These are phyloP conservation scores for Floccularia luteovirens DNA, from an alignment of 768 basidiomycete species.

Conservation along the genomic window DNA sequence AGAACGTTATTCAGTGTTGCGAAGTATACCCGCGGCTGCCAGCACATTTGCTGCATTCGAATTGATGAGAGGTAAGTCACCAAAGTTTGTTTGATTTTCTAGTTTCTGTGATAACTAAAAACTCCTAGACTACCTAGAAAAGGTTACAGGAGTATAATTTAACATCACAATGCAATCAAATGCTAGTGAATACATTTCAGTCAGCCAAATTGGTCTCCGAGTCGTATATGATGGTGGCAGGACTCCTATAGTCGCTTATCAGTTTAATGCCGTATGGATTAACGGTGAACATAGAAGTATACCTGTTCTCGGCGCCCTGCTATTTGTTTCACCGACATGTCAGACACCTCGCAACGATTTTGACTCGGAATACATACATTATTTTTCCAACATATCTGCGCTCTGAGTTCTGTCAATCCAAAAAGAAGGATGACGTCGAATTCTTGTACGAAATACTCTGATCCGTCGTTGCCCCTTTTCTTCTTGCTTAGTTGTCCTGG, in stretches of 20 bases:
- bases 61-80: constrained; percentile 56
- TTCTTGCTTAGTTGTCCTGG: constrained; percentile 3
- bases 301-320: constrained; percentile 31
- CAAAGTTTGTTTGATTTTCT: neutral
- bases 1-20: constrained; percentile 1
- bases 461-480: neutral
- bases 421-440: constrained; percentile 42
- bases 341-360: constrained; percentile 1
- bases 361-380: constrained; percentile 23
- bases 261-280: neutral
- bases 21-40: constrained; percentile 85
- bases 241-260: constrained; percentile 15
- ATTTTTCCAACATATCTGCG: constrained; percentile 44
- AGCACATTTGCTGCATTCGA: constrained; percentile 90
- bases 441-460: constrained; percentile 20
- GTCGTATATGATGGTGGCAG: constrained; percentile 26
- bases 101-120: neutral
- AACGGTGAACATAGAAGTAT: too few relatives aligned
- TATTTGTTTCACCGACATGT: neutral
- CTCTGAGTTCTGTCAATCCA: constrained; percentile 45
- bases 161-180: neutral
- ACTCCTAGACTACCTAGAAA: constrained; percentile 27
- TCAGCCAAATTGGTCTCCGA: constrained; percentile 4
- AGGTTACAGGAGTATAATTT: constrained; percentile 23
- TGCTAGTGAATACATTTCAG: constrained; percentile 1